A percentile compares a stretch with the other conserved stretches of the same genome.
phyloP scores from a whole-genome alignment of 768 basidiomycete genomes.

The Naganishia randhawae region DNA sequence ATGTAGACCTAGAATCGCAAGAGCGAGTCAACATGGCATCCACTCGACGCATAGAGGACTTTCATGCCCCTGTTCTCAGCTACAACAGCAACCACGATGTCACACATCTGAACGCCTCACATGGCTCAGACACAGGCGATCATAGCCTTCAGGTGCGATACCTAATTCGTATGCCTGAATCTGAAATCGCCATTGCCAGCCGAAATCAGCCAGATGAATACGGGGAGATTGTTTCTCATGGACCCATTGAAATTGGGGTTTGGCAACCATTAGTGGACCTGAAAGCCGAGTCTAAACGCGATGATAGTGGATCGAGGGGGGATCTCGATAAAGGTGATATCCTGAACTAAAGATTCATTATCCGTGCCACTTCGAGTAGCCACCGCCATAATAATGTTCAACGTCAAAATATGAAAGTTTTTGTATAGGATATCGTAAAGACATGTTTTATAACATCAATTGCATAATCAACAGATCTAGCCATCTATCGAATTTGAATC shows the following conservation, averaged over 20 bases:
- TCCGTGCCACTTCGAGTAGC: too few species aligned
- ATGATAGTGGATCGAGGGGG: background rate
- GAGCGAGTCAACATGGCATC: background rate
- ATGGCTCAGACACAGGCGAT: background rate
- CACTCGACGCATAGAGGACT: background rate
- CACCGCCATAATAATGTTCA: too few species aligned
- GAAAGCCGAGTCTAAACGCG: background rate
- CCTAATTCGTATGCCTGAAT: conserved; percentile 18
- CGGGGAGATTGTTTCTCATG: conserved; percentile 19
- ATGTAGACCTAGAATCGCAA: background rate
- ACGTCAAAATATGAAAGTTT: too few species aligned
- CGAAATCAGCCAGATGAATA: conserved; percentile 22
- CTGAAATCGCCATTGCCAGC: conserved; percentile 2
- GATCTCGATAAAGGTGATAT: background rate
- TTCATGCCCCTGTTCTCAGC: background rate
- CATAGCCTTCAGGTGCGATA: conserved; percentile 11
- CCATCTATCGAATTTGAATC: conserved; percentile 25
- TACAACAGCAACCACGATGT: background rate
- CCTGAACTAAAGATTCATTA: background rate
- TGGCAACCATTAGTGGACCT: background rate
- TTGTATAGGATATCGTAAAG: background rate
- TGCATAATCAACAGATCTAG: conserved; percentile 21
- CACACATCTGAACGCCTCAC: background rate
- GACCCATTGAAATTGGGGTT: conserved; percentile 12
- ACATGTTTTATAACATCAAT: conserved; percentile 12